phyloP scores from a whole-genome alignment of 1,284 basidiomycete genomes.

The Cystobasidiaceae sp. region DNA sequence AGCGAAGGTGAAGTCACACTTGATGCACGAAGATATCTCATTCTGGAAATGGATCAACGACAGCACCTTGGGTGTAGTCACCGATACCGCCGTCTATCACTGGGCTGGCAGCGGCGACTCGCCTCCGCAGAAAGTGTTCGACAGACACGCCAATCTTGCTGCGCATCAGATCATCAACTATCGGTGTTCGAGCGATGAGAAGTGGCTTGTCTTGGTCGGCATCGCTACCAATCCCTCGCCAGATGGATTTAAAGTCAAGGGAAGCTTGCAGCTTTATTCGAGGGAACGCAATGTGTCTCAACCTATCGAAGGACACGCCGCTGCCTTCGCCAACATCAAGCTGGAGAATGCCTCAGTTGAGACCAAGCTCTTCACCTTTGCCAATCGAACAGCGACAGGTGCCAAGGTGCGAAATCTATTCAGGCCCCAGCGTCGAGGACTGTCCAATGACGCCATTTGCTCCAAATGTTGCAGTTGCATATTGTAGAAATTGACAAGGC shows the following conservation, averaged over 20 bases:
- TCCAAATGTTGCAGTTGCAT: conserved; percentile 66
- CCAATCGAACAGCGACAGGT: conserved; percentile 88
- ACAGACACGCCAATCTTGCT: conserved; percentile 88
- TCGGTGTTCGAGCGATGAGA: conserved; percentile 82
- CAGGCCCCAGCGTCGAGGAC: too few relatives aligned
- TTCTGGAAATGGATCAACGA: conserved; percentile 99
- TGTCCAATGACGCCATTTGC: conserved; percentile 25
- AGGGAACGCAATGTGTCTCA: conserved; percentile 89
- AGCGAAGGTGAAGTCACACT: conserved; percentile 93
- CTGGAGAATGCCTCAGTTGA: conserved; percentile 73
- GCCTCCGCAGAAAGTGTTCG: conserved; percentile 85
- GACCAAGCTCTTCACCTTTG: conserved; percentile 93
- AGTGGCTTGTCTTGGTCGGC: conserved; percentile 95
- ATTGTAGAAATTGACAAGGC: conserved; percentile 98
- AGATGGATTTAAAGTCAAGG: conserved; percentile 95
- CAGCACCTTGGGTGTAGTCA: conserved; percentile 88
- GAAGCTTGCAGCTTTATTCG: conserved; percentile 91
- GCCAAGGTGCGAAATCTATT: conserved; percentile 94
- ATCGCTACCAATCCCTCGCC: conserved; percentile 90
- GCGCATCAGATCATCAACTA: conserved; percentile 99
- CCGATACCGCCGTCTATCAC: conserved; percentile 88
- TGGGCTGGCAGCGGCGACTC: conserved; percentile 60
- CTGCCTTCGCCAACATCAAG: conserved; percentile 89
- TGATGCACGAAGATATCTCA: conserved; percentile 87
- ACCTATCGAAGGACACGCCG: conserved; percentile 97